Evolutionary conservation across 2,329 filamentous ascomycete genomes (phyloP), one percentile per base, ranked within the genome.

Genomic region (Colletotrichum magnum): DNA sequence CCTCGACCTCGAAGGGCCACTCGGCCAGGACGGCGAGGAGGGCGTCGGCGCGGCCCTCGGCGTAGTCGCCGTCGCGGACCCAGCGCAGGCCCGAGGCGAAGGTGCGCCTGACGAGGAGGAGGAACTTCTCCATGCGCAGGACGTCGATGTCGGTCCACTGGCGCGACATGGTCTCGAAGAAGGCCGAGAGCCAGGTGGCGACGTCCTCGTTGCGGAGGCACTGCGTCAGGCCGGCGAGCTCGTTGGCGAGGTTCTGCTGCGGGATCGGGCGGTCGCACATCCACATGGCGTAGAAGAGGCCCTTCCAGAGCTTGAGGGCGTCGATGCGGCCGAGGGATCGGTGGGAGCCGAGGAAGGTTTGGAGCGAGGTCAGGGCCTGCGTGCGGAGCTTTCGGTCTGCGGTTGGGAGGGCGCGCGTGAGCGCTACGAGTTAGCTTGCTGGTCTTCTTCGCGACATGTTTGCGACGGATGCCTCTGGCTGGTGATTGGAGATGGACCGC

Each of bases 201-300:
- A 71, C 61, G 50, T 67, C 70, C 36, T 36, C 63, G 59, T 68
- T 79, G 57, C 60, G 24, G 48, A 69, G 64, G 51, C 64, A 62
- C 39, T 58, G n/a, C 57, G 78, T 73, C 12, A 98, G 89, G 1
- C 82, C 87, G 51, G 94, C 93, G 64, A 98, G 91, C 71, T 95
- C 91, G 73, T 86, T 83, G 74, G 93, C 93, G 53, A 98, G 92
- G 51, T 88, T 88, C 84, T 97, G 94, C 84, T 98, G 95, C 3
- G 93, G 91, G n/a, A 91, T 83, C 12, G 94, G 92, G 56, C 94
- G 93, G 85, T 98, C 95, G 80, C 92, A 94, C 91, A 97, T 96
- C 92, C 94, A 98, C 76, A 96, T 89, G 77, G 92, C 92, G 86
- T 94, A 98, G 85, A 96, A 98, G 21, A 98, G 88, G 5, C 94